phyloP scores from a whole-genome alignment of 2,329 filamentous ascomycete genomes.

The Ophiocordyceps unilateralis region DNA sequence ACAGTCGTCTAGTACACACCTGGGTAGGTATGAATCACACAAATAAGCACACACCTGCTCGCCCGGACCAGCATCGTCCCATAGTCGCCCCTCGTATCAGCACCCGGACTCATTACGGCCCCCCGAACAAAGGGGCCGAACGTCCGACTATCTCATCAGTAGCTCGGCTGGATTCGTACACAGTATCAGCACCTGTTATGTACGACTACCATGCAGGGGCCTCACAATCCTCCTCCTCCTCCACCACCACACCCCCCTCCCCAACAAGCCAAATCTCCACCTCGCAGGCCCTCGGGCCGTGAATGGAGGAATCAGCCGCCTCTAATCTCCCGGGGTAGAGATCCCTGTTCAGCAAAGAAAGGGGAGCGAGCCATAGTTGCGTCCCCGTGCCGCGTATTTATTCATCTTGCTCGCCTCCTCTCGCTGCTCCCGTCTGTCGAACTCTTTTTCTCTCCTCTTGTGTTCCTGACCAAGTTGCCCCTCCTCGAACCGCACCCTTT shows the following conservation, averaged over 20 bases:
- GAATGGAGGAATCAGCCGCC: neutral
- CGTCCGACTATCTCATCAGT: no score
- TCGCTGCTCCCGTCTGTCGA: neutral
- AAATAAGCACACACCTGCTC: no score
- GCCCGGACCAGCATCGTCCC: neutral
- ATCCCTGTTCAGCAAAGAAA: neutral
- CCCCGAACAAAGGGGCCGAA: neutral
- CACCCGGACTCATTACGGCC: neutral
- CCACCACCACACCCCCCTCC: neutral
- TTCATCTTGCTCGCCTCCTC: neutral
- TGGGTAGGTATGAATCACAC: no score
- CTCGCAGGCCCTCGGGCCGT: neutral
- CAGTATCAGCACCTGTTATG: neutral
- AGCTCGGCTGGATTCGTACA: neutral
- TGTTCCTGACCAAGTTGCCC: conserved; percentile 27
- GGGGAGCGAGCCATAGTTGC: no score
- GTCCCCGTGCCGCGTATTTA: neutral
- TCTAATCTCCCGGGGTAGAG: neutral
- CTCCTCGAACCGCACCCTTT: conserved; percentile 13
- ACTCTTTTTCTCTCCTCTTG: conserved; percentile 12
- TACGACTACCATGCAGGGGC: neutral
- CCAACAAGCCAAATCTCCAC: conserved; percentile 1
- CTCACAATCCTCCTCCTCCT: neutral
- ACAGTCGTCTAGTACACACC: no score
- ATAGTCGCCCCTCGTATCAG: neutral